Evolutionary conservation across 2,329 filamentous ascomycete genomes (phyloP).

Genomic region (Elsinoe australis): DNA sequence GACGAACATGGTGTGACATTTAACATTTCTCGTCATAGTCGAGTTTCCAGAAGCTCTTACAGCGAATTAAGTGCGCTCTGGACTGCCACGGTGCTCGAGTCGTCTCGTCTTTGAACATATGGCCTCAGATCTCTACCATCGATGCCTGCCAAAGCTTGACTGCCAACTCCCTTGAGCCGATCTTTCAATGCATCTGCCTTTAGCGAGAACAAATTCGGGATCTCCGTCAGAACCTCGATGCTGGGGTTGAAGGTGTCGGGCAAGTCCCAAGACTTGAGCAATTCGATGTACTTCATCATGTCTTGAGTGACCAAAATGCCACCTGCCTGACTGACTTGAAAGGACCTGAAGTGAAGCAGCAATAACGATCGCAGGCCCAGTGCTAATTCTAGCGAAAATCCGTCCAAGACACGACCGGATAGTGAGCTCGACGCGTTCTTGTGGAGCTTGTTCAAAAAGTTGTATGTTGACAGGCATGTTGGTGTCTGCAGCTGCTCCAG

Average conservation of each 20-base stretch:
- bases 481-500: conserved; percentile 65
- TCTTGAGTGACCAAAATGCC: conserved; percentile 95
- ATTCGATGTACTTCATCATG: conserved; percentile 83
- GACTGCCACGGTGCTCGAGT: conserved; percentile 70
- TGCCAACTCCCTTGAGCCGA: conserved; percentile 39
- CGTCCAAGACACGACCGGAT: conserved; percentile 73
- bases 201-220: conserved; percentile 93
- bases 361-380: conserved; percentile 68
- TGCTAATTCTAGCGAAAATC: conserved; percentile 77
- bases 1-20: conserved; percentile 6
- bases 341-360: conserved; percentile 90
- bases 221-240: conserved; percentile 83
- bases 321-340: conserved; percentile 84
- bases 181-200: conserved; percentile 52
- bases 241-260: conserved; percentile 48
- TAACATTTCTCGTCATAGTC: conserved; percentile 15
- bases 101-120: conserved; percentile 79
- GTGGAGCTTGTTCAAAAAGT: conserved; percentile 62
- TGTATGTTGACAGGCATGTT: conserved; percentile 73
- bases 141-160: conserved; percentile 27
- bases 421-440: conserved; percentile 59
- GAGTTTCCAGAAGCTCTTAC: conserved; percentile 27
- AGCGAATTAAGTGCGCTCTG: conserved; percentile 70
- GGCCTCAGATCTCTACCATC: conserved; percentile 58
- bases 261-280: conserved; percentile 70